These are phyloP conservation scores for Aotearoamyces nothofagi DNA, from an alignment of 2,329 filamentous ascomycete genomes.

Conservation along the genomic window DNA sequence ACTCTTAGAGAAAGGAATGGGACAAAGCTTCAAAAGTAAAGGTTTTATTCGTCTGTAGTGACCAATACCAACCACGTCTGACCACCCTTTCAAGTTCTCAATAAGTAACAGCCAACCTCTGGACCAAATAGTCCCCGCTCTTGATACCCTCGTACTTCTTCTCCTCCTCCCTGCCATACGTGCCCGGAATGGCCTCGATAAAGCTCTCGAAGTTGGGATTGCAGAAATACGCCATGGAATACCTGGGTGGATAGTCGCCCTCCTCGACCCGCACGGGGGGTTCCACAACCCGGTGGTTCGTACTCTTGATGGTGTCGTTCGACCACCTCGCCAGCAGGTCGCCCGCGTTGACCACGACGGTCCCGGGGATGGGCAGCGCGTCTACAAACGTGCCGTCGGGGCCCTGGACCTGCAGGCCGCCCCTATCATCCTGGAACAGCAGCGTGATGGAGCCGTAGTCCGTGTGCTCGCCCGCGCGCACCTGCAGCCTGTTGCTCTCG, in stretches of 20 bases:
- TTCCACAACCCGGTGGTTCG: slow-evolving; percentile 79
- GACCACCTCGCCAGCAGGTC: slow-evolving; percentile 79
- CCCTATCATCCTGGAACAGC: slow-evolving; percentile 35
- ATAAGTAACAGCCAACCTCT: slow-evolving; percentile 64
- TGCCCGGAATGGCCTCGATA: slow-evolving; percentile 53
- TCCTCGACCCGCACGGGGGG: slow-evolving; percentile 45
- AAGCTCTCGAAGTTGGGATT: slow-evolving; percentile 48
- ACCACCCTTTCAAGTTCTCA: no score
- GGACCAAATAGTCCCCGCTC: slow-evolving; percentile 67
- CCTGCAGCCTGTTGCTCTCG: slow-evolving; percentile 32
- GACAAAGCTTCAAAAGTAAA: no score
- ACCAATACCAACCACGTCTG: no score
- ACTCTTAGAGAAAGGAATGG: no score
- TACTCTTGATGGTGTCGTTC: slow-evolving; percentile 84
- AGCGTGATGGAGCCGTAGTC: slow-evolving; percentile 37
- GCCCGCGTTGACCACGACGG: slow-evolving; percentile 79
- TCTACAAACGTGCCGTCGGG: slow-evolving; percentile 69
- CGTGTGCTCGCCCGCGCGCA: slow-evolving; percentile 35
- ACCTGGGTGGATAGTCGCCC: slow-evolving; percentile 53
- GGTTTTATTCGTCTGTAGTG: no score
- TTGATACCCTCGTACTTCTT: slow-evolving; percentile 72
- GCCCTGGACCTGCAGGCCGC: slow-evolving; percentile 40
- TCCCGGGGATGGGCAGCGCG: slow-evolving; percentile 65
- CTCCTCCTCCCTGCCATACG: slow-evolving; percentile 37
- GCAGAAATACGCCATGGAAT: slow-evolving; percentile 77